phyloP scores from a whole-genome alignment of 148 eudicot genomes.

The Vaccinium darrowii region DNA sequence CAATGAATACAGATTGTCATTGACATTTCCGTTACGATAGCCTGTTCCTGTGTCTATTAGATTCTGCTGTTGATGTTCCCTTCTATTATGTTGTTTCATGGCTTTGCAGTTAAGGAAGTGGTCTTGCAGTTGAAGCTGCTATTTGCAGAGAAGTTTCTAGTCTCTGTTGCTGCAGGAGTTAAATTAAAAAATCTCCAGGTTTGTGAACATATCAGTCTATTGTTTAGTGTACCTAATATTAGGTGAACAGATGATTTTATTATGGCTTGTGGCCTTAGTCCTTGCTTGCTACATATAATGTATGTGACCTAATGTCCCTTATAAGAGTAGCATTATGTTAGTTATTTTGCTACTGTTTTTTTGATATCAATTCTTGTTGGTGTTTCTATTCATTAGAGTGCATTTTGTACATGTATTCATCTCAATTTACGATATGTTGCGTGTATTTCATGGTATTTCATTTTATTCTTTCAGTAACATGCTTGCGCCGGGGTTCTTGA shows the following conservation, averaged over 20 bases:
- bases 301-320: background rate
- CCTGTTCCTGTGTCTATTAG: background rate
- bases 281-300: background rate
- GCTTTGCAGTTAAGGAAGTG: constrained; percentile 60
- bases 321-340: background rate
- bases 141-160: constrained; percentile 70
- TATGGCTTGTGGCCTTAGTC: background rate
- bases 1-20: background rate
- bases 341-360: background rate
- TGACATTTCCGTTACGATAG: background rate
- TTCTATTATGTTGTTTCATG: background rate
- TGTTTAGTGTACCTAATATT: background rate
- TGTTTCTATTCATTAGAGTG: no score
- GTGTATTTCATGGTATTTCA: no score
- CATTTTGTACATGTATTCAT: no score
- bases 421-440: no score
- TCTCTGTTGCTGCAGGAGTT: constrained; percentile 90
- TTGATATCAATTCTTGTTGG: no score
- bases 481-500: no score
- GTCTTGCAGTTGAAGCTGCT: constrained; percentile 55
- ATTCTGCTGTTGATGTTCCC: background rate
- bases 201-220: constrained; percentile 1
- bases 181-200: constrained; percentile 87
- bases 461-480: no score
- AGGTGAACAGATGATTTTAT: background rate